Conservation (phyloP, 1,284 basidiomycete genomes). For the Sanguinoderma infundibulare region DNA sequence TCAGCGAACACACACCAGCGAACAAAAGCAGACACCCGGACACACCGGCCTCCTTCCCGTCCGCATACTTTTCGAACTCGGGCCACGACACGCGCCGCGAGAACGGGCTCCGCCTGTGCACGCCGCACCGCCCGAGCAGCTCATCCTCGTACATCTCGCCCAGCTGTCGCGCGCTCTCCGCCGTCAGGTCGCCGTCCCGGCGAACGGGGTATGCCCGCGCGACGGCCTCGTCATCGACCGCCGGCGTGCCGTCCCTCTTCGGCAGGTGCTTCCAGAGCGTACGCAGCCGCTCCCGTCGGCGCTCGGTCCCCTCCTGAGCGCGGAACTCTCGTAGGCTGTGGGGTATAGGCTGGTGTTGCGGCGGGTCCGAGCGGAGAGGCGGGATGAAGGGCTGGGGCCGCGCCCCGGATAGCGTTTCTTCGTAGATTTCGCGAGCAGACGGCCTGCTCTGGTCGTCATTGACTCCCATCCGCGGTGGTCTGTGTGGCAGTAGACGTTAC, state of each 20-base stretch:
- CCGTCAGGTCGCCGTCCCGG: slow-evolving; percentile 50
- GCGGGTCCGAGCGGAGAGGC: slow-evolving; percentile 57
- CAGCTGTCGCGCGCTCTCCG: slow-evolving; percentile 71
- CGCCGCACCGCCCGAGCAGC: slow-evolving; percentile 66
- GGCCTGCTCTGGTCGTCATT: slow-evolving; percentile 25
- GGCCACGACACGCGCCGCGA: slow-evolving; percentile 70
- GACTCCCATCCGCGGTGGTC: slow-evolving; percentile 17
- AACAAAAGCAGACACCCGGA: slow-evolving; percentile 20
- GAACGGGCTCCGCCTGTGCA: slow-evolving; percentile 48
- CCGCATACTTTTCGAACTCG: slow-evolving; percentile 79
- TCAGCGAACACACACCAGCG: background rate
- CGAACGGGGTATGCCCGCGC: slow-evolving; percentile 32
- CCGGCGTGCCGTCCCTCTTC: slow-evolving; percentile 29
- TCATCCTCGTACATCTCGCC: slow-evolving; percentile 80
- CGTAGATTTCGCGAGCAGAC: slow-evolving; percentile 51
- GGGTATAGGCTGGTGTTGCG: slow-evolving; percentile 44
- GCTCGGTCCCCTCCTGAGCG: slow-evolving; percentile 60
- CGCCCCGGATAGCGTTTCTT: slow-evolving; percentile 54
- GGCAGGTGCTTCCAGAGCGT: slow-evolving; percentile 67
- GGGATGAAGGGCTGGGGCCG: slow-evolving; percentile 62
- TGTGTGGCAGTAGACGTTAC: slow-evolving; percentile 1
- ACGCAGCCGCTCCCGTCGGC: slow-evolving; percentile 60
- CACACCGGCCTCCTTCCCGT: slow-evolving; percentile 78
- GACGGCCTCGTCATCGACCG: slow-evolving; percentile 34
- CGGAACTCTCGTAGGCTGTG: slow-evolving; percentile 66